Conservation (phyloP, 2,329 filamentous ascomycete genomes). For the Blastomyces emzantsi region DNA sequence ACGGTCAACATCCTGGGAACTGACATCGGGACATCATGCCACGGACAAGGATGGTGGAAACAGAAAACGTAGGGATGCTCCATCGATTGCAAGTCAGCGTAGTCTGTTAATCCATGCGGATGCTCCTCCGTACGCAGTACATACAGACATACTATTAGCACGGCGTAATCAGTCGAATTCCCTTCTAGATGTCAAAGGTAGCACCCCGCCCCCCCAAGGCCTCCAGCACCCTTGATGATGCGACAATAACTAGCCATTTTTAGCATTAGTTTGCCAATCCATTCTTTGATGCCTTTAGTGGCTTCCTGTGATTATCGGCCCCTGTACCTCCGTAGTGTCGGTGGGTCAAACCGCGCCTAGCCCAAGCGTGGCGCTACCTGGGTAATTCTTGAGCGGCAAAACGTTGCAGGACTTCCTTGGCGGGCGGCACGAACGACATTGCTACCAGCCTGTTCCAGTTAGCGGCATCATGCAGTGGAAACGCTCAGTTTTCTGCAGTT, state of each 20-base stretch:
- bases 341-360: not conserved
- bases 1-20: not conserved
- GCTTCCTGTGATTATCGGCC: not conserved
- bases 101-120: too few species aligned
- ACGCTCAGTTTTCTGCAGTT: not conserved
- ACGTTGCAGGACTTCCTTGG: not conserved
- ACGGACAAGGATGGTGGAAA: not conserved
- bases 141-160: too few species aligned
- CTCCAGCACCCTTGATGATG: not conserved
- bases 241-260: not conserved
- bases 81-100: not conserved
- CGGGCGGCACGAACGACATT: not conserved
- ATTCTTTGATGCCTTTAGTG: not conserved
- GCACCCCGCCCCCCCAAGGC: not conserved
- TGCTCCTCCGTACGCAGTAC: too few species aligned
- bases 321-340: too few species aligned
- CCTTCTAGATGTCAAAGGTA: not conserved
- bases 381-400: not conserved
- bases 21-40: not conserved
- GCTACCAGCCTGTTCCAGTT: not conserved
- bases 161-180: too few species aligned
- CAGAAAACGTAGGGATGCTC: too few species aligned
- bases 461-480: not conserved
- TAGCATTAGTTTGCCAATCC: too few species aligned
- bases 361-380: not conserved